phyloP scores from a whole-genome alignment of 2,329 filamentous ascomycete genomes.

The Talaromyces sp. region DNA sequence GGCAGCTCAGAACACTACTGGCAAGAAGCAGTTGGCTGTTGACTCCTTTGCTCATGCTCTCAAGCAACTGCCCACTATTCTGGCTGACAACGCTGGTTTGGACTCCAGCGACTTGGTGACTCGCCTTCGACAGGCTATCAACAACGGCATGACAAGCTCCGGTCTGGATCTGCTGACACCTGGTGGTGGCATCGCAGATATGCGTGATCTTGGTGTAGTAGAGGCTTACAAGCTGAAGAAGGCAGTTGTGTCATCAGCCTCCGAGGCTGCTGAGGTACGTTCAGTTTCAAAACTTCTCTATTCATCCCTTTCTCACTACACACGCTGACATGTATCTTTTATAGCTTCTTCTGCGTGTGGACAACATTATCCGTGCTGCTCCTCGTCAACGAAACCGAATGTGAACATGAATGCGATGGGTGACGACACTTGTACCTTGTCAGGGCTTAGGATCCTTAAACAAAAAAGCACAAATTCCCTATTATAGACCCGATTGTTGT shows the following conservation, averaged over 20 bases:
- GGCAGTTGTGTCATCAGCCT: conserved; percentile 95
- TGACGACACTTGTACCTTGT: conserved; percentile 14
- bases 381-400: conserved; percentile 79
- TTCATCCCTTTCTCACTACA: conserved; percentile 1
- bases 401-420: conserved; percentile 46
- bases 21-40: conserved; percentile 95
- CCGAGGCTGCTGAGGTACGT: conserved; percentile 91
- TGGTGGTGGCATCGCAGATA: conserved; percentile 90
- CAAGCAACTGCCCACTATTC: conserved; percentile 90
- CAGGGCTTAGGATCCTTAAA: neutral
- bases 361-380: conserved; percentile 95
- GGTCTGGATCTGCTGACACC: conserved; percentile 87
- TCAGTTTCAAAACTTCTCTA: neutral
- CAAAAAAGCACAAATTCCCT: conserved; percentile 1
- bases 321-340: conserved; percentile 12
- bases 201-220: conserved; percentile 92
- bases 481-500: neutral
- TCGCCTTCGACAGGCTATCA: conserved; percentile 87
- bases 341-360: conserved; percentile 85
- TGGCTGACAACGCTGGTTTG: conserved; percentile 95
- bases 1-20: conserved; percentile 88
- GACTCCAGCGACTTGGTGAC: conserved; percentile 94
- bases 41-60: conserved; percentile 86
- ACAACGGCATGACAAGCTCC: conserved; percentile 89
- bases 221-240: conserved; percentile 99